phyloP scores from a whole-genome alignment of 441 rosid species.

The Adansonia gregorii region DNA sequence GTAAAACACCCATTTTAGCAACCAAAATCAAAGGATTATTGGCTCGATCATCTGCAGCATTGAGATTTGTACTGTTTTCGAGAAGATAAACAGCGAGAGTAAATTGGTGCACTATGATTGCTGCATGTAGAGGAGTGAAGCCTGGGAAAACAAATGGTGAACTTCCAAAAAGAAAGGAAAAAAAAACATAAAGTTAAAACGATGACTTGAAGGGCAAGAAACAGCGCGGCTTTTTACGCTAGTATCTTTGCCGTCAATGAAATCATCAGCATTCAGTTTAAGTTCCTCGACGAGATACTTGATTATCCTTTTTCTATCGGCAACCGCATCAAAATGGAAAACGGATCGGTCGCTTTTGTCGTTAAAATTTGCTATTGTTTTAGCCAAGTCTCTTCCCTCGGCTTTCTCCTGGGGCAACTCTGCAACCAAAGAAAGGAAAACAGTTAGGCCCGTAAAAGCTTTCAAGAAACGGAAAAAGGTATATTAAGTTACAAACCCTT shows the following conservation, averaged over 20 bases:
- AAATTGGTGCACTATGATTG: neutral
- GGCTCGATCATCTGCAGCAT: neutral
- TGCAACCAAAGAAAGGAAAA: neutral
- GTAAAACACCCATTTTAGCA: neutral
- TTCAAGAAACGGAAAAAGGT: neutral
- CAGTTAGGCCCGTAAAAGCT: neutral
- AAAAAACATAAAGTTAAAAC: neutral
- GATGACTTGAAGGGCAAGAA: neutral
- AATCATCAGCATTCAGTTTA: neutral
- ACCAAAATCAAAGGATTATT: neutral
- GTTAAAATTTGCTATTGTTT: neutral
- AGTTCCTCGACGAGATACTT: slow-evolving; percentile 16
- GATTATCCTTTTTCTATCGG: neutral
- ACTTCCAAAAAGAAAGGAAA: neutral
- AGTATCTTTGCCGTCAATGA: neutral
- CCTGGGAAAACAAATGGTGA: neutral
- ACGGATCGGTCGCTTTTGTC: neutral
- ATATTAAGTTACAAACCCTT: neutral
- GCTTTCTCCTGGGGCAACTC: neutral
- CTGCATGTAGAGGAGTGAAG: neutral
- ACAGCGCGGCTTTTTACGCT: neutral
- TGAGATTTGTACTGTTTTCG: neutral
- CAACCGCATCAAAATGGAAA: neutral
- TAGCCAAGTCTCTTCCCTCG: neutral
- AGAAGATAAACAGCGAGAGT: neutral